These are phyloP conservation scores for Fusarium sp. DNA, from an alignment of 2,329 filamentous ascomycete genomes.

Conservation along the genomic window DNA sequence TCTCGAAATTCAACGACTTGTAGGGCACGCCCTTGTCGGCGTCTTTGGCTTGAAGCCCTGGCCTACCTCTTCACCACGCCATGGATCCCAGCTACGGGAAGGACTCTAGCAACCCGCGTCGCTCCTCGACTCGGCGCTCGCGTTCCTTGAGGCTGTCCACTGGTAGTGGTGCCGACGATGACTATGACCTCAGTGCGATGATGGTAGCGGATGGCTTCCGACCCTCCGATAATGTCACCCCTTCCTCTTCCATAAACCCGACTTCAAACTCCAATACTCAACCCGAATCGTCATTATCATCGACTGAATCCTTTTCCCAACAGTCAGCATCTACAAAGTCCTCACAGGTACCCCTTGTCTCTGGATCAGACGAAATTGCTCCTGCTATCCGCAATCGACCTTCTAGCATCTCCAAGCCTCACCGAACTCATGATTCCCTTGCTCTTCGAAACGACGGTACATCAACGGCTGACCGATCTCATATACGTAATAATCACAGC, in stretches of 20 bases:
- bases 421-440: conserved; percentile 57
- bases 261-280: conserved; percentile 37
- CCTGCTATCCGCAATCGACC: conserved; percentile 49
- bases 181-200: conserved; percentile 59
- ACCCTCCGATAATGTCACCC: conserved; percentile 43
- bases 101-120: conserved; percentile 51
- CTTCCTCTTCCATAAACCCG: not conserved
- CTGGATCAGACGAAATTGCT: conserved; percentile 32
- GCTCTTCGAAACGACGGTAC: conserved; percentile 60
- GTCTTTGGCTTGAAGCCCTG: conserved; percentile 37
- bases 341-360: conserved; percentile 11
- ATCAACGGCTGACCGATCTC: conserved; percentile 19
- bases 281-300: conserved; percentile 1
- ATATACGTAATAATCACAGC: conserved; percentile 40
- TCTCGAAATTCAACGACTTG: conserved; percentile 25
- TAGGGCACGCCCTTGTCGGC: conserved; percentile 40
- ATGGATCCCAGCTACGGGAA: conserved; percentile 54
- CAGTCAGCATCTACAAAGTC: conserved; percentile 7
- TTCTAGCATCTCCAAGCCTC: conserved; percentile 66
- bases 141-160: conserved; percentile 51
- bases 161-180: conserved; percentile 48
- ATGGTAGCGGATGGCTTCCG: conserved; percentile 63
- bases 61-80: conserved; percentile 33
- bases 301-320: conserved; percentile 25
- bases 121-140: conserved; percentile 53